A percentile compares a stretch with the other conserved stretches of the same genome.
phyloP scores from a whole-genome alignment of 2,329 filamentous ascomycete species.

The Xylaria arbuscula region DNA sequence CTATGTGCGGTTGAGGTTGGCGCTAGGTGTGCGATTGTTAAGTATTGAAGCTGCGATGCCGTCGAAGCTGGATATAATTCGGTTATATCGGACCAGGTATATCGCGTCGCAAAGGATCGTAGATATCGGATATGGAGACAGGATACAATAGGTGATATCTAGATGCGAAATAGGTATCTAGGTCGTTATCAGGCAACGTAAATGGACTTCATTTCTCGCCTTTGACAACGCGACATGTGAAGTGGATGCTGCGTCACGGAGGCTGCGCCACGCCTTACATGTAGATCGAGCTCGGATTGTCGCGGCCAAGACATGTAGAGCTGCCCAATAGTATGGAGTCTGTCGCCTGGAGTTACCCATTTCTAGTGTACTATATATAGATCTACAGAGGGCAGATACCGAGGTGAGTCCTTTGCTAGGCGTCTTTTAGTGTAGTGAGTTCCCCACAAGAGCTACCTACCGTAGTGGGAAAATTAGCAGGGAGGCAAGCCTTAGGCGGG shows the following conservation, averaged over 20 bases:
- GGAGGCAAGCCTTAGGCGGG: too few relatives aligned
- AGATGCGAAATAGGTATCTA: slow-evolving; percentile 2
- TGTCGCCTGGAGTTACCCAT: neutral
- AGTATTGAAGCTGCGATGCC: neutral
- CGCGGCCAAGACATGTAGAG: neutral
- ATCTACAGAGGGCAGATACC: neutral
- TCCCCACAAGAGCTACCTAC: slow-evolving; percentile 23
- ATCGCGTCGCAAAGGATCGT: slow-evolving; percentile 7
- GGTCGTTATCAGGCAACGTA: slow-evolving; percentile 4
- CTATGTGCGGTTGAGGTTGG: slow-evolving; percentile 19
- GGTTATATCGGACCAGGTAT: neutral
- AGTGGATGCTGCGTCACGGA: slow-evolving; percentile 20
- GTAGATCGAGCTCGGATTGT: neutral
- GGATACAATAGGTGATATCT: neutral
- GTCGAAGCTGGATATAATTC: neutral
- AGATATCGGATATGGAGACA: slow-evolving; percentile 1
- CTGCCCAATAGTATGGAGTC: neutral
- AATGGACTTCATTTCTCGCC: slow-evolving; percentile 7
- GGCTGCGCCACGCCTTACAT: slow-evolving; percentile 15
- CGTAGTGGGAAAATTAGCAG: too few relatives aligned
- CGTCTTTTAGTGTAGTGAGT: too few relatives aligned
- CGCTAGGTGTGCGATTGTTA: slow-evolving; percentile 9
- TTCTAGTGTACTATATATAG: neutral
- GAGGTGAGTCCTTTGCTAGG: neutral
- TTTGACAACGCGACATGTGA: slow-evolving; percentile 17